Base-by-base conservation (phyloP, 352 stramenopile genomes). In the Phytophthora tubulina region DNA sequence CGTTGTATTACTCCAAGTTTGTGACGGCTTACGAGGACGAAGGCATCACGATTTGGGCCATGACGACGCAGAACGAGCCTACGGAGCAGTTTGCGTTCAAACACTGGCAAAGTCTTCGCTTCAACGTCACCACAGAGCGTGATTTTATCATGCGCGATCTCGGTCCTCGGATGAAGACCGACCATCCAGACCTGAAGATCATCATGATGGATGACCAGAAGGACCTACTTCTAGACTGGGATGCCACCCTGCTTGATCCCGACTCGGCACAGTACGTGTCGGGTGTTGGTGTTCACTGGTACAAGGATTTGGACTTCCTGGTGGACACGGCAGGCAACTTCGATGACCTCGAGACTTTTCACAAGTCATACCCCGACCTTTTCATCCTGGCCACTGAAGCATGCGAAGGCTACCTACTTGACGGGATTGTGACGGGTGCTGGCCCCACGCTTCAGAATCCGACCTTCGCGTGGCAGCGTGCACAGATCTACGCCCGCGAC, bases 271-370 rank as follows among this genome's bases (percentile, higher is more conserved):
- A 94, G 61, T 97, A 95, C 65, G 74, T 98, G 6, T 83, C 86
- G 7, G 92, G 92, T 50, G 73, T 92, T 36, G 92, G 85, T 15
- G 91, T 96, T 70, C 92, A 98, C 74, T 97, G 92, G 89, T 95
- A 96, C 78, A 85, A 85, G 73, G 74, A 85, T 57, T 39, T 90
- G 11, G 82, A 91, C 58, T 89, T 91, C 32, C 62, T 82, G 52
- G 53, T 78, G 7, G 76, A 77, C 53, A 70, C 70, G 5, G 70
- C 72, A 1, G 82, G 80, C 15, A 78, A 90, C 67, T 91, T 90
- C 48, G 67, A 77, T 6, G 64, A 76, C 15, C 73, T 94, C 27
- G 66, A 73, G 9, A 78, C 73, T 8, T 91, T 89, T 74, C 81
- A 94, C 42, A 48, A 78, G 8, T 67, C 74, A 10, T 85, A 90